These are phyloP conservation scores for Ophiocordyceps camponoti-saundersi DNA, from an alignment of 2,329 filamentous ascomycete species.

Conservation along the genomic window DNA sequence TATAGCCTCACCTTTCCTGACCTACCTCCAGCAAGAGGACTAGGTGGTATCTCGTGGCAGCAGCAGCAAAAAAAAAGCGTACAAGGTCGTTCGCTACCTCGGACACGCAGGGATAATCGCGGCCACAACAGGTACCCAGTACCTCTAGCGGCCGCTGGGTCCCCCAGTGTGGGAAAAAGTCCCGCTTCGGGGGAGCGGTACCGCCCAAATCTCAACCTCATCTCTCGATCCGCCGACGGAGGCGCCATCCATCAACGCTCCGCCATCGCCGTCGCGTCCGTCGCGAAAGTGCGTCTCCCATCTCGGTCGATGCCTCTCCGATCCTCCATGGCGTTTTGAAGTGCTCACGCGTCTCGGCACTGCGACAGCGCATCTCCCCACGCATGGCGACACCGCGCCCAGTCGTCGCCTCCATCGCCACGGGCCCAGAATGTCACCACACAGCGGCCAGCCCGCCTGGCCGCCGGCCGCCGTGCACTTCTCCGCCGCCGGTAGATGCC, in stretches of 20 bases:
- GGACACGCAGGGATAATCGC: background rate
- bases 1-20: too few relatives aligned
- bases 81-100: background rate
- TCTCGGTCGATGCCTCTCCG: conserved; percentile 36
- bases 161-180: conserved; percentile 10
- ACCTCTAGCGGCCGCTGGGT: background rate
- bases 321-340: conserved; percentile 32
- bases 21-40: too few relatives aligned
- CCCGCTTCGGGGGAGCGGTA: conserved; percentile 22
- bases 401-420: conserved; percentile 29
- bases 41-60: background rate
- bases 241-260: conserved; percentile 33
- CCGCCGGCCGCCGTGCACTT: conserved; percentile 36
- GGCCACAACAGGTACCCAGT: background rate
- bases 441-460: conserved; percentile 51
- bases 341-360: conserved; percentile 22
- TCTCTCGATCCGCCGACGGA: conserved; percentile 34
- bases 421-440: conserved; percentile 45
- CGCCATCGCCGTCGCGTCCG: conserved; percentile 22
- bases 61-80: background rate
- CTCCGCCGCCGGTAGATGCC: conserved; percentile 27
- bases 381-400: conserved; percentile 39
- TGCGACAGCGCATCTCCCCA: conserved; percentile 32
- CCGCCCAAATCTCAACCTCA: conserved; percentile 34
- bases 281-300: conserved; percentile 23